These are phyloP conservation scores for Hanseniaspora vineae DNA, from an alignment of 805 yeast species.

Conservation along the genomic window DNA sequence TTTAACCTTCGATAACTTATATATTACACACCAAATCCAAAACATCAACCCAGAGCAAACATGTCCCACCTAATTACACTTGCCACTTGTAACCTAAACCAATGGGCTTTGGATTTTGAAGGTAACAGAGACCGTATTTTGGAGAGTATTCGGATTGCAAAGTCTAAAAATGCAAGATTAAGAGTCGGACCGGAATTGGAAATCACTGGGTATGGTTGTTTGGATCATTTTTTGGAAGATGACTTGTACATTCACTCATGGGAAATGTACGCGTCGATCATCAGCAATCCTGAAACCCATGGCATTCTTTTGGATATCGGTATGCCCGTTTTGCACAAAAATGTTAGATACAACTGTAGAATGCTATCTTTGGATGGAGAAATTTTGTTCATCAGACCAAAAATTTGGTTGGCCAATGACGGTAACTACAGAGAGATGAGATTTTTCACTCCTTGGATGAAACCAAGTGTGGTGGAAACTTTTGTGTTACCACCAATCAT, in stretches of 20 bases:
- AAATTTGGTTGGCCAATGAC: slow-evolving; percentile 87
- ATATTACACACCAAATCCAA: background rate
- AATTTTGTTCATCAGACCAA: slow-evolving; percentile 81
- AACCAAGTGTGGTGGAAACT: slow-evolving; percentile 62
- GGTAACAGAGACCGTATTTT: slow-evolving; percentile 90
- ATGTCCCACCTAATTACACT: slow-evolving; percentile 86
- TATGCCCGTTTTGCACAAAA: slow-evolving; percentile 82
- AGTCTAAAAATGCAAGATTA: slow-evolving; percentile 57
- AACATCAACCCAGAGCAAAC: background rate
- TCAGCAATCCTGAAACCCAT: slow-evolving; percentile 51
- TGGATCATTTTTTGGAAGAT: slow-evolving; percentile 86
- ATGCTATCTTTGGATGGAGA: slow-evolving; percentile 66
- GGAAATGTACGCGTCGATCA: slow-evolving; percentile 81
- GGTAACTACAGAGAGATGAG: slow-evolving; percentile 98
- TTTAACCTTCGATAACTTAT: no score
- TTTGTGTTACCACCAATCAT: slow-evolving; percentile 61
- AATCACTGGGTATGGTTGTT: slow-evolving; percentile 85
- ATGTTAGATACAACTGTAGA: slow-evolving; percentile 85
- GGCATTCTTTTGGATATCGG: slow-evolving; percentile 85
- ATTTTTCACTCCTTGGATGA: slow-evolving; percentile 88
- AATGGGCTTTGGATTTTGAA: slow-evolving; percentile 97
- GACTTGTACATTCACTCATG: slow-evolving; percentile 84
- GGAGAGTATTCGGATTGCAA: slow-evolving; percentile 68
- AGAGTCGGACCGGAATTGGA: slow-evolving; percentile 97
- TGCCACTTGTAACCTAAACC: slow-evolving; percentile 91